A percentile compares a stretch with the other conserved stretches of the same genome.
These are phyloP conservation scores for Geotrichum australiense DNA, from an alignment of 1,139 yeast genomes.

Conservation along the genomic window DNA sequence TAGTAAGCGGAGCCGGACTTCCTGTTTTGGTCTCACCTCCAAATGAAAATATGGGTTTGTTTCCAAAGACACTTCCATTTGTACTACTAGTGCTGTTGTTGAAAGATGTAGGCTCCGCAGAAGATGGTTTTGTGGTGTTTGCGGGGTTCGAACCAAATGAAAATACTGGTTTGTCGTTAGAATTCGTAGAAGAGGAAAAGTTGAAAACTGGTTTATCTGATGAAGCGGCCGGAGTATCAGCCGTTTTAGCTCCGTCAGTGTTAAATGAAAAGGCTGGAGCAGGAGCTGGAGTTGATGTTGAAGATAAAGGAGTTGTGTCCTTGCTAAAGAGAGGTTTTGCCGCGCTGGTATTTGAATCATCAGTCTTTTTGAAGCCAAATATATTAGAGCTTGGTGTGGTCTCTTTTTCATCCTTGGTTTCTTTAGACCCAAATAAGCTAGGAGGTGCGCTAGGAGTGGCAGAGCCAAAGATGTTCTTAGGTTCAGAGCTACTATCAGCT, in stretches of 20 bases:
- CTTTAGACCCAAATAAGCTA: slow-evolving; percentile 2
- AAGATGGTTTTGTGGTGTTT: not conserved
- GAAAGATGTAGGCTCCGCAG: not conserved
- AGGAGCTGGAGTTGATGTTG: slow-evolving; percentile 4
- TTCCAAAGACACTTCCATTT: not conserved
- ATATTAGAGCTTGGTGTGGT: too few relatives aligned
- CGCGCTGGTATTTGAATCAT: too few relatives aligned
- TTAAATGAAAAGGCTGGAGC: not conserved
- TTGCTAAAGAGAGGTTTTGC: too few relatives aligned
- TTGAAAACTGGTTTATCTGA: not conserved
- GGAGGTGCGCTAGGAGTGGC: too few relatives aligned
- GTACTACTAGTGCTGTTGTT: not conserved
- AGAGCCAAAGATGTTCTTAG: too few relatives aligned
- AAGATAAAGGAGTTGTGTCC: too few relatives aligned
- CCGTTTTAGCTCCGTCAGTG: slow-evolving; percentile 6
- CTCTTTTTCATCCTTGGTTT: too few relatives aligned
- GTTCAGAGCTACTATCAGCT: not conserved
- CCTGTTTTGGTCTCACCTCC: not conserved
- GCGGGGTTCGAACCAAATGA: not conserved
- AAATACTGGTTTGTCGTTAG: not conserved
- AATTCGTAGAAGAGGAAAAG: not conserved
- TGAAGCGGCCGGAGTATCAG: not conserved
- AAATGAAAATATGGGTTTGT: slow-evolving; percentile 2
- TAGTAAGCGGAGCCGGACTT: slow-evolving; percentile 6
- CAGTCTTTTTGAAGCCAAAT: too few relatives aligned